Percentiles rank a stretch among this genome's conserved stretches.
Conservation (phyloP, 2,329 filamentous ascomycete genomes). For the Hymenoscyphus linearis region DNA sequence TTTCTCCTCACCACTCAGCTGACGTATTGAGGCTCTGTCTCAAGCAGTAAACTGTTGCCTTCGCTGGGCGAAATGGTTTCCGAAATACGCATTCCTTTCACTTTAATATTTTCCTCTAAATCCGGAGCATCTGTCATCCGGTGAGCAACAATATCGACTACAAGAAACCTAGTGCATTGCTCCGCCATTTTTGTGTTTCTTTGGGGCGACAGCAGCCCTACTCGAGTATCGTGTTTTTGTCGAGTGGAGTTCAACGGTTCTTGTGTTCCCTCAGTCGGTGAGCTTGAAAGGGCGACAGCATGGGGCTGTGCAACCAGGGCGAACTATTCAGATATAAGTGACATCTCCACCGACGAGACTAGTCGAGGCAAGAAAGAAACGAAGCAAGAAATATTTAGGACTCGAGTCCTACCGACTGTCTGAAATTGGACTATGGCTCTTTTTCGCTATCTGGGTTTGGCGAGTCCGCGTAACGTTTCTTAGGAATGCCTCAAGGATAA, state of each 20-base stretch:
- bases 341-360: not conserved
- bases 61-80: not conserved
- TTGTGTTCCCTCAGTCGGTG: not conserved
- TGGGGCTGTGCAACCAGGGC: not conserved
- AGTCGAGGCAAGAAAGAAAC: not conserved
- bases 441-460: not conserved
- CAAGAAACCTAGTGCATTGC: not conserved
- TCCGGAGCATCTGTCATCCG: not conserved
- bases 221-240: not conserved
- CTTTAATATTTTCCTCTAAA: not conserved
- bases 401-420: not conserved
- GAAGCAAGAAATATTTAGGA: not conserved
- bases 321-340: not conserved
- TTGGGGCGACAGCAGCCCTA: not conserved
- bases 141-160: not conserved
- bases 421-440: not conserved
- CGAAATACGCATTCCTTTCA: not conserved
- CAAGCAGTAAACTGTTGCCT: not conserved
- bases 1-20: slow-evolving; percentile 2
- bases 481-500: not conserved
- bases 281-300: not conserved
- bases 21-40: slow-evolving; percentile 4
- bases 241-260: not conserved
- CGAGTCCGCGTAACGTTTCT: not conserved
- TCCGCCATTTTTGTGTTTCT: not conserved